Evolutionary conservation across 305 asterid species (phyloP), one percentile per base, ranked within the genome.

Genomic region (Fraxinus platypoda): DNA sequence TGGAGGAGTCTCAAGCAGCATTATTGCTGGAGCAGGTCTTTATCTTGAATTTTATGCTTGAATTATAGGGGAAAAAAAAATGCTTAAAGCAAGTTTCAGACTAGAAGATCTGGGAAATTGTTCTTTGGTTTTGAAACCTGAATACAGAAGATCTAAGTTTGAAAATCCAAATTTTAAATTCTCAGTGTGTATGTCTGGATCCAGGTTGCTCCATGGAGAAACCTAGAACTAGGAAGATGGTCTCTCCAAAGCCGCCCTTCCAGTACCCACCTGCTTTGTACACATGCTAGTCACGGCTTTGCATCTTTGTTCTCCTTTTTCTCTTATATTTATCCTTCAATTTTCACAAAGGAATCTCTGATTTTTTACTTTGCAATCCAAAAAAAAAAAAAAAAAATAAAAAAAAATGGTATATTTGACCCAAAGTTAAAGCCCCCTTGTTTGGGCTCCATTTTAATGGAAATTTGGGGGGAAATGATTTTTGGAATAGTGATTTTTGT

Each of bases 1-100:
- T 94, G 62, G 92, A 94, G 91, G 97, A 92, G 83, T 92, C 97
- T 78, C 99, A 94, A 90, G 97, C 94, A 23, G 93, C 96, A 75
- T 92, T 94, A 74, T 83, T 95, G 85, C 97, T 95, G 80, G 99
- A 95, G 90, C 98, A 95, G 99, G 99, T 94, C 19, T 35, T 79
- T 75, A 77, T 82, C 54, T 82, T 71, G 43, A 64, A 17, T 59
- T 77, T 71, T 84, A 12, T 70, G 9, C 6, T 70, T 13, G 41
- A n/a, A 70, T 28, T 68, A 68, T 66, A 25, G n/a, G 9, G 71
- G 4, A 33, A 33, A 15, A 52, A 54, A 59, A 19, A 57, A 25
- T 9, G 35, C 74, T 38, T 38, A 33, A 33, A 41, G 49, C 46
- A 57, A 19, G 66, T 72, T 79, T 34, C 75, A 21, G 19, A 23